Percentiles rank a stretch among this genome's conserved stretches.
Evolutionary conservation across 441 rosid genomes (phyloP).

Genomic region (Eugenia klotzschiana): DNA sequence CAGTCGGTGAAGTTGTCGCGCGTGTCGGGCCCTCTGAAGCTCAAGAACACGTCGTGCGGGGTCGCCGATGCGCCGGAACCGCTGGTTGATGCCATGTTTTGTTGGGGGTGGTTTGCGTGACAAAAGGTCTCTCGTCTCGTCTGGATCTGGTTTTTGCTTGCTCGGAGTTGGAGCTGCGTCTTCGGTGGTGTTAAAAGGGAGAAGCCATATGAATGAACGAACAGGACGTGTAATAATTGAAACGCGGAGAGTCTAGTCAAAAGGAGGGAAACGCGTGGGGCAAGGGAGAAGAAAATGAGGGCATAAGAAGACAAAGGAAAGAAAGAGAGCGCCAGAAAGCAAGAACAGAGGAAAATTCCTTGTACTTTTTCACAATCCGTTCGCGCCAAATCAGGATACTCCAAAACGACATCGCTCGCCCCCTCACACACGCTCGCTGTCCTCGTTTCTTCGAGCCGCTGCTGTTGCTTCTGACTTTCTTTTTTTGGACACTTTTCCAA

Average conservation of each 20-base stretch:
- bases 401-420: not conserved
- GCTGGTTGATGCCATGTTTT: not conserved
- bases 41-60: not conserved
- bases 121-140: not conserved
- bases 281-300: too few species aligned
- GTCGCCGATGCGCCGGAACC: fast-evolving
- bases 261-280: too few species aligned
- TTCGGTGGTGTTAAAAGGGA: not conserved
- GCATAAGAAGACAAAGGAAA: too few species aligned
- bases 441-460: too few species aligned
- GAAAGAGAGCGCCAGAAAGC: too few species aligned
- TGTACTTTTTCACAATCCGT: not conserved
- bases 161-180: not conserved
- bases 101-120: not conserved
- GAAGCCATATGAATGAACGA: not conserved
- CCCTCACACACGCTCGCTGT: not conserved
- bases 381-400: not conserved
- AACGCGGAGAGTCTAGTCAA: too few species aligned
- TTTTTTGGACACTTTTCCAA: too few species aligned
- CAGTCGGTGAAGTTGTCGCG: not conserved
- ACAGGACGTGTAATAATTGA: too few species aligned
- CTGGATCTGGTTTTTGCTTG: not conserved
- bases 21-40: not conserved
- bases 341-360: too few species aligned
- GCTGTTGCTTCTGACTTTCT: too few species aligned